These are phyloP conservation scores for Artemisia annua DNA, from an alignment of 129 eudicot species.

Conservation along the genomic window DNA sequence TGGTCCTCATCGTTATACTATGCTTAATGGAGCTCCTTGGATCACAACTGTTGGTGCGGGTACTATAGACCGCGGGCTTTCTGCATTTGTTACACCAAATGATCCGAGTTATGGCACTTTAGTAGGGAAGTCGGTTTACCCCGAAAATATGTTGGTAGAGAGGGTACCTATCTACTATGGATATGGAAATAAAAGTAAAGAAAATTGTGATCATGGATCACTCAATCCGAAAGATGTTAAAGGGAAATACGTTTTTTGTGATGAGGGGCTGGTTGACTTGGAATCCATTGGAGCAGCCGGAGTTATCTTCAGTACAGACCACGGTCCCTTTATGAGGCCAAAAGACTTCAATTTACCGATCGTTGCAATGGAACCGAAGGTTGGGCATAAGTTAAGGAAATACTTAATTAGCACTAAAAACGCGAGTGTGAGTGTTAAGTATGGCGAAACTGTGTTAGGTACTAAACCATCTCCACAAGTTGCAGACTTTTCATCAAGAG, in stretches of 20 bases:
- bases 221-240: conserved; percentile 27
- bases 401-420: background rate
- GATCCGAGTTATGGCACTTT: conserved; percentile 9
- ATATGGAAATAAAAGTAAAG: background rate
- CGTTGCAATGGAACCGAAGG: conserved; percentile 7
- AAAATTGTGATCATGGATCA: background rate
- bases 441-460: too few species aligned
- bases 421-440: conserved; percentile 7
- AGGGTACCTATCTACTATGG: conserved; percentile 15
- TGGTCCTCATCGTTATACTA: conserved; percentile 5
- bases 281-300: conserved; percentile 4
- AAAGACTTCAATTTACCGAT: background rate
- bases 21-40: conserved; percentile 15
- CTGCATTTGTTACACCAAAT: conserved; percentile 2
- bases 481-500: too few species aligned
- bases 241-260: conserved; percentile 30
- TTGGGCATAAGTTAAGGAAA: conserved; percentile 2
- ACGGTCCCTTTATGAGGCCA: background rate
- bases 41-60: conserved; percentile 15
- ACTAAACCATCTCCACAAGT: too few species aligned
- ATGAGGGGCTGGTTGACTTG: background rate
- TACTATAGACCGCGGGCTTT: conserved; percentile 9
- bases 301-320: conserved; percentile 24
- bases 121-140: conserved; percentile 10
- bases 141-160: background rate